Evolutionary conservation across 495 filamentous ascomycete genomes (phyloP).

Genomic region (Friedmanniomyces endolithicus): DNA sequence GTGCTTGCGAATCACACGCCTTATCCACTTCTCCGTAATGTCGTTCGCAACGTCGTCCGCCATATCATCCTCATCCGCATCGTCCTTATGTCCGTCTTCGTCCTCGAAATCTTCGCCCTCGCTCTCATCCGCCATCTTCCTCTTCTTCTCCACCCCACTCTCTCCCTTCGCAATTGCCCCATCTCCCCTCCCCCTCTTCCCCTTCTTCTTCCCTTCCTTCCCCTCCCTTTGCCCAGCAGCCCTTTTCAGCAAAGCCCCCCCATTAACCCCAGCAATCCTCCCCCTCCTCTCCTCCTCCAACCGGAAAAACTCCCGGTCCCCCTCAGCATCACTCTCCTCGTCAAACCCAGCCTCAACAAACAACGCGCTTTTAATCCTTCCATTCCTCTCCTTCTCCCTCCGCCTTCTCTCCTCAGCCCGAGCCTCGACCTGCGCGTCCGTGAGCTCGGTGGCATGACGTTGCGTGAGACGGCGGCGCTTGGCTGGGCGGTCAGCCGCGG

Average conservation of each 20-base stretch:
- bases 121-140: constrained; percentile 5
- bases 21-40: too few species aligned
- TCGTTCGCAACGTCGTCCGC: too few species aligned
- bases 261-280: constrained; percentile 37
- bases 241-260: constrained; percentile 34
- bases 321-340: constrained; percentile 57
- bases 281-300: constrained; percentile 49
- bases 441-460: constrained; percentile 30
- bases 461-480: constrained; percentile 38
- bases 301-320: constrained; percentile 55
- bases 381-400: constrained; percentile 39
- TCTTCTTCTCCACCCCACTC: constrained; percentile 14
- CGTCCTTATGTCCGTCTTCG: too few species aligned
- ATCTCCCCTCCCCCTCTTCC: constrained; percentile 8
- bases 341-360: constrained; percentile 71
- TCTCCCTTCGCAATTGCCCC: constrained; percentile 11
- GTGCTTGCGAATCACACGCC: too few species aligned
- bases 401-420: constrained; percentile 31
- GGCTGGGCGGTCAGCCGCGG: constrained; percentile 40
- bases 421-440: constrained; percentile 36
- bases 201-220: constrained; percentile 30
- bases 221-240: constrained; percentile 30
- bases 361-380: constrained; percentile 70
- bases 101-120: too few species aligned
- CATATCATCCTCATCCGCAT: constrained; percentile 1